Evolutionary conservation across 495 filamentous ascomycete genomes (phyloP).

Genomic region (Penicillium odoratum): DNA sequence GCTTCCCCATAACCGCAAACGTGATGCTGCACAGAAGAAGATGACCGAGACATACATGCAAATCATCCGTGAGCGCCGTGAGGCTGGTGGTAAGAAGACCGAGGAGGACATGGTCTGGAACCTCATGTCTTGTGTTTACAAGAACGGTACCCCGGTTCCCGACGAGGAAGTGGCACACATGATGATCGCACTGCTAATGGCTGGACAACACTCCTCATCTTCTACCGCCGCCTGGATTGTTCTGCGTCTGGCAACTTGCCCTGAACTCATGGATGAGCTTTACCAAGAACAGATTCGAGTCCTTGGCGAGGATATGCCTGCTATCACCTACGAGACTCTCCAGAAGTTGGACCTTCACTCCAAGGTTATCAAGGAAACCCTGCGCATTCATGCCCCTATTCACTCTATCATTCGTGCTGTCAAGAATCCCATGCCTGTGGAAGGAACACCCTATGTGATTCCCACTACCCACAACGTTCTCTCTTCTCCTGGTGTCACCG

Average conservation of each 20-base stretch:
- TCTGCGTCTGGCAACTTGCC: slow-evolving; percentile 54
- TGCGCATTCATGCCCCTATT: slow-evolving; percentile 64
- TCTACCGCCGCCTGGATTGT: slow-evolving; percentile 62
- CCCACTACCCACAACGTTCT: slow-evolving; percentile 50
- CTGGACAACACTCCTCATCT: slow-evolving; percentile 64
- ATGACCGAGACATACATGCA: slow-evolving; percentile 60
- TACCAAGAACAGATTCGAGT: slow-evolving; percentile 55
- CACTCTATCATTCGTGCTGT: slow-evolving; percentile 63
- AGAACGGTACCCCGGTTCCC: slow-evolving; percentile 59
- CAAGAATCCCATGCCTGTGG: slow-evolving; percentile 56
- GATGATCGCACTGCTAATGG: slow-evolving; percentile 69
- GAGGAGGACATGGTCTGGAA: slow-evolving; percentile 70
- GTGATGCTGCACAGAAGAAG: slow-evolving; percentile 57
- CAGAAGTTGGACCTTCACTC: slow-evolving; percentile 54
- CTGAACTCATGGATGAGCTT: slow-evolving; percentile 58
- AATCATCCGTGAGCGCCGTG: slow-evolving; percentile 56
- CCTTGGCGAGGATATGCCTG: slow-evolving; percentile 51
- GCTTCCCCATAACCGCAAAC: slow-evolving; percentile 60
- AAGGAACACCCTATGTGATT: slow-evolving; percentile 47
- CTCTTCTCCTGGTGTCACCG: slow-evolving; percentile 50
- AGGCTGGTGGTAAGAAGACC: slow-evolving; percentile 48
- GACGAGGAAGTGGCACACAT: slow-evolving; percentile 65
- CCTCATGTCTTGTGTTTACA: slow-evolving; percentile 63
- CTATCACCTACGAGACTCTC: slow-evolving; percentile 56
- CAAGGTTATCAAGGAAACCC: slow-evolving; percentile 61